Conservation (phyloP, 352 stramenopile species). For the Pythium diclinum region DNA sequence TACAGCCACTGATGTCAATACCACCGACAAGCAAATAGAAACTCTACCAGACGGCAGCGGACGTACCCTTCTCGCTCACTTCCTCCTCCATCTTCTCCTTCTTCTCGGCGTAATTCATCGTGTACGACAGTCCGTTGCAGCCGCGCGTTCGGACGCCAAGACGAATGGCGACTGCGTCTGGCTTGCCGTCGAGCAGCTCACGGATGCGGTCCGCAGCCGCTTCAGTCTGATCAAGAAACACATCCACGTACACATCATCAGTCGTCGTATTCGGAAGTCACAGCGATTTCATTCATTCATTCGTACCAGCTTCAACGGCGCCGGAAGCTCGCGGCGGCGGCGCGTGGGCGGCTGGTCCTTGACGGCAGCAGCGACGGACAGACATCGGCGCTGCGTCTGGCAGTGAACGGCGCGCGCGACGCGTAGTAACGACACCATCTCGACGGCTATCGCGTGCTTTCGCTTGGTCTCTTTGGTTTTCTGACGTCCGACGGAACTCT, state of each 20-base stretch:
- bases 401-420: not conserved
- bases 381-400: slow-evolving; percentile 16
- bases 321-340: slow-evolving; percentile 64
- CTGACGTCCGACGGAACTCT: slow-evolving; percentile 4
- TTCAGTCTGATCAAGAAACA: slow-evolving; percentile 61
- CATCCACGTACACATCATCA: not conserved
- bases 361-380: slow-evolving; percentile 42
- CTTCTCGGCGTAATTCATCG: slow-evolving; percentile 98
- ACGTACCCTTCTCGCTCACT: slow-evolving; percentile 84
- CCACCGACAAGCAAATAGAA: not conserved
- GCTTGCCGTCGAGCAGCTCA: slow-evolving; percentile 80
- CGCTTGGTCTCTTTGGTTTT: slow-evolving; percentile 4
- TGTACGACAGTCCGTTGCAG: slow-evolving; percentile 99
- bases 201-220: slow-evolving; percentile 85
- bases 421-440: slow-evolving; percentile 19
- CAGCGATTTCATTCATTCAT: no score
- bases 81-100: slow-evolving; percentile 93
- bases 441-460: not conserved
- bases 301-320: slow-evolving; percentile 72
- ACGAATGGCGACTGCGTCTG: slow-evolving; percentile 92
- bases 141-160: slow-evolving; percentile 94
- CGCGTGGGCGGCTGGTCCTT: slow-evolving; percentile 38
- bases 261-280: not conserved
- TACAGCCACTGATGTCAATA: slow-evolving; percentile 12
- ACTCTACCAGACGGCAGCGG: not conserved